Conservation (phyloP, 2,329 filamentous ascomycete species). For the Paraconiothyrium brasiliense region DNA sequence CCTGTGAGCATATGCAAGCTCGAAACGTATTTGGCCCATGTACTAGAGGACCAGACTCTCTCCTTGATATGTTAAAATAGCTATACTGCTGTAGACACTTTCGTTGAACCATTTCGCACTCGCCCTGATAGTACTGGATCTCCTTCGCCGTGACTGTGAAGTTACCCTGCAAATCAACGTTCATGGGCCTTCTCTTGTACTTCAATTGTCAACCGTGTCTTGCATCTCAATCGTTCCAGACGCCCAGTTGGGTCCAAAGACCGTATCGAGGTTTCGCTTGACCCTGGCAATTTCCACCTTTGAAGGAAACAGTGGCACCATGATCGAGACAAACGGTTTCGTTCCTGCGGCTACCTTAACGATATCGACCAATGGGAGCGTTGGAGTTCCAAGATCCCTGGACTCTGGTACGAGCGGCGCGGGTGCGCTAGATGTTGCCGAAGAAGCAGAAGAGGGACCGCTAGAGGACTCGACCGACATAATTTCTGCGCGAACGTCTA, state of each 20-base stretch:
- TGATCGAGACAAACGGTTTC: neutral
- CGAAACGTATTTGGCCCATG: no score
- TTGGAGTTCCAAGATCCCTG: neutral
- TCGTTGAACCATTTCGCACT: no score
- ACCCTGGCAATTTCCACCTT: neutral
- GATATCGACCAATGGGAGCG: neutral
- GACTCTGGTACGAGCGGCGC: neutral
- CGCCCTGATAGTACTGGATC: no score
- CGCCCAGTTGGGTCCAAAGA: neutral
- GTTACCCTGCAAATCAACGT: no score
- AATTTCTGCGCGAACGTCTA: no score
- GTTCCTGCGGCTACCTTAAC: neutral
- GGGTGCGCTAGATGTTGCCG: neutral
- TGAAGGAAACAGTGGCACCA: neutral
- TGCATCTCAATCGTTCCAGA: neutral
- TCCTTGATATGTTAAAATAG: no score
- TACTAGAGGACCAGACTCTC: no score
- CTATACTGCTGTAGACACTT: no score
- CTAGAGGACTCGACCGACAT: no score
- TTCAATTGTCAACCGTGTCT: neutral
- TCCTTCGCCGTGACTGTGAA: no score
- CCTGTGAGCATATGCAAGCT: constrained; percentile 14
- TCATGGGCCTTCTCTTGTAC: neutral
- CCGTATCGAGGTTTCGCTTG: neutral
- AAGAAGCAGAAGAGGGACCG: neutral